Conservation (phyloP, 495 filamentous ascomycete genomes). For the Penicillium robsamsonii region DNA sequence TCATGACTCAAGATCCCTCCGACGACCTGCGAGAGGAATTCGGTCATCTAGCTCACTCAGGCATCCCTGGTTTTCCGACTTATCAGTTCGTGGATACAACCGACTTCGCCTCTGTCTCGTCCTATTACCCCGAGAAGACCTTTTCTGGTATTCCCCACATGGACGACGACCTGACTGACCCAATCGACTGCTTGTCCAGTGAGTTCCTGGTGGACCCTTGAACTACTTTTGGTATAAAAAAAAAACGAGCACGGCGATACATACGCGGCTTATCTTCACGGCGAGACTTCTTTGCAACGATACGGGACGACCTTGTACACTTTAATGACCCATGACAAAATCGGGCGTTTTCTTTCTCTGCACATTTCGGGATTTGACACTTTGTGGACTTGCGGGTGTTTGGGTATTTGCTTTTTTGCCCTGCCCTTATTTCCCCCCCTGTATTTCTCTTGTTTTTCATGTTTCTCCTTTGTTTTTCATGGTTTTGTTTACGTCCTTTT, state of each 20-base stretch:
- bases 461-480: conserved; percentile 2
- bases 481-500: background rate
- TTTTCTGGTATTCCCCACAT: conserved; percentile 30
- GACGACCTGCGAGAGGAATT: conserved; percentile 38
- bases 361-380: conserved; percentile 18
- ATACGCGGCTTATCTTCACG: conserved; percentile 16
- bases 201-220: conserved; percentile 30
- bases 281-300: conserved; percentile 25
- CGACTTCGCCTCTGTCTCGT: conserved; percentile 33
- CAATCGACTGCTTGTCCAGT: conserved; percentile 29
- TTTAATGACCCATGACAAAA: conserved; percentile 26
- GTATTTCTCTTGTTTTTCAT: conserved; percentile 10
- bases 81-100: conserved; percentile 31
- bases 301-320: conserved; percentile 28
- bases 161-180: conserved; percentile 38
- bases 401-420: conserved; percentile 10
- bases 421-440: conserved; percentile 8
- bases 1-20: conserved; percentile 42
- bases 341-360: conserved; percentile 21
- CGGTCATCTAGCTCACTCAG: conserved; percentile 26
- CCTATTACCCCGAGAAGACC: conserved; percentile 39
- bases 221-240: conserved; percentile 7
- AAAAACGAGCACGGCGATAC: conserved; percentile 15
- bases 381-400: conserved; percentile 11
- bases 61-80: conserved; percentile 34